Conservation (phyloP, 148 eudicot genomes). For the Dysphania ambrosioides region DNA sequence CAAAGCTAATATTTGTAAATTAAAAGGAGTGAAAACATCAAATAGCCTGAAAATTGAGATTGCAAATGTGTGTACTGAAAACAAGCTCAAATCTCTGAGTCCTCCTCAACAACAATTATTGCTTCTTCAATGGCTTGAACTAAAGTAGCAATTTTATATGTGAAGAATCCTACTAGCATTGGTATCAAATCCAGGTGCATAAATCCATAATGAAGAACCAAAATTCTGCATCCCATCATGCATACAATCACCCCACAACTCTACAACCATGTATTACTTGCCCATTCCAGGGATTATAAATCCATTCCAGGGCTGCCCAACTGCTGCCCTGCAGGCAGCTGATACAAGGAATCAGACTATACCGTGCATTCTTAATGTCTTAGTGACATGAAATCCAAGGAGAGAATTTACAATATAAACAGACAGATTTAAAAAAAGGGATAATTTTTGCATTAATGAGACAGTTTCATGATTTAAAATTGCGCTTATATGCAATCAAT, state of each 20-base stretch:
- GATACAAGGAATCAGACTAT: too few species aligned
- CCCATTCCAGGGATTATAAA: constrained; percentile 92
- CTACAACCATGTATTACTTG: too few species aligned
- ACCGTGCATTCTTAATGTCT: too few species aligned
- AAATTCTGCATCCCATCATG: constrained; percentile 50
- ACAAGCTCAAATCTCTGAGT: too few species aligned
- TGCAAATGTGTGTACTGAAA: too few species aligned
- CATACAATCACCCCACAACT: too few species aligned
- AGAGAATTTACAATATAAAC: neutral
- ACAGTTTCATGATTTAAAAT: neutral
- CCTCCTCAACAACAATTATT: constrained; percentile 30
- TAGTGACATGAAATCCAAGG: too few species aligned
- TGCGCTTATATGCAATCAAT: too few species aligned
- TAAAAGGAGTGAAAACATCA: neutral
- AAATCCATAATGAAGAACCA: constrained; percentile 77
- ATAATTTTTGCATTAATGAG: neutral
- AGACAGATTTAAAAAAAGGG: neutral
- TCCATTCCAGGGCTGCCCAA: constrained; percentile 82
- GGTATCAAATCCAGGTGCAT: constrained; percentile 89
- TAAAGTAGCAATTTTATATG: constrained; percentile 93
- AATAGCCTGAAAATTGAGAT: neutral
- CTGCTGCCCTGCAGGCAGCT: constrained; percentile 93
- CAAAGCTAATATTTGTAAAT: constrained; percentile 1
- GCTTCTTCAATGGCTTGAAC: constrained; percentile 78
- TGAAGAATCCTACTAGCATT: constrained; percentile 95